A percentile compares a stretch with the other conserved stretches of the same genome.
phyloP scores from a whole-genome alignment of 306 rosid species.

The Trifolium pratense region DNA sequence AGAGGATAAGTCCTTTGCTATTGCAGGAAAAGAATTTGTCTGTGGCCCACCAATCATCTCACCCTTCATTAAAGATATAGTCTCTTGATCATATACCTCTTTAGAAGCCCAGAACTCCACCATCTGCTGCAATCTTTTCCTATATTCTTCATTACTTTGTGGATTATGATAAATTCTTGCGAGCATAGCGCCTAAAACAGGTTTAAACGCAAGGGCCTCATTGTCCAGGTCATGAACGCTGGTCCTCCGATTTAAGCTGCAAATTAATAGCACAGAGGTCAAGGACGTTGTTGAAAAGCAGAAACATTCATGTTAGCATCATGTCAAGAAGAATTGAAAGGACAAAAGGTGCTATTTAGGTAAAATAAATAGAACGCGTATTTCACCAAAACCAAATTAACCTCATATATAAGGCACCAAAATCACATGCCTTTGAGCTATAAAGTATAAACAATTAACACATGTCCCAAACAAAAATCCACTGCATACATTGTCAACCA shows the following conservation, averaged over 20 bases:
- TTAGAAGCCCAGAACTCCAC: conserved; percentile 95
- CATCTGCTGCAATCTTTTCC: conserved; percentile 80
- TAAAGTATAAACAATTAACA: conserved; percentile 12
- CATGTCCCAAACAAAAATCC: conserved; percentile 6
- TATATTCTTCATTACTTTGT: conserved; percentile 85
- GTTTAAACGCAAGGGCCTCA: conserved; percentile 85
- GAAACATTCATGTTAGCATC: conserved; percentile 18
- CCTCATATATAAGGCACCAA: conserved; percentile 4
- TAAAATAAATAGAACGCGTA: background rate
- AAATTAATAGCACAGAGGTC: conserved; percentile 39
- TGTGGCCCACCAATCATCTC: conserved; percentile 85
- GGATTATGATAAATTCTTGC: conserved; percentile 93
- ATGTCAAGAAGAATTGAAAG: conserved; percentile 30
- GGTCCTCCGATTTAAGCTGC: conserved; percentile 74
- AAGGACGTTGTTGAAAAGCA: conserved; percentile 32
- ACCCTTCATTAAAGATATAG: conserved; percentile 67
- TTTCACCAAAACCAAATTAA: conserved; percentile 12
- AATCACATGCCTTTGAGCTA: conserved; percentile 17
- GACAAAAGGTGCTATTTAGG: background rate
- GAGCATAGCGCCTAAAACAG: conserved; percentile 92
- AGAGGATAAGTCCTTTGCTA: conserved; percentile 60
- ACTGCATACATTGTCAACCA: background rate
- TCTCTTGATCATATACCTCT: conserved; percentile 76
- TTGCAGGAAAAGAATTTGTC: conserved; percentile 62
- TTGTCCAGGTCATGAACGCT: conserved; percentile 67